Conservation (phyloP, 371 early-diverging fungal species). For the Saksenaea oblongispora region DNA sequence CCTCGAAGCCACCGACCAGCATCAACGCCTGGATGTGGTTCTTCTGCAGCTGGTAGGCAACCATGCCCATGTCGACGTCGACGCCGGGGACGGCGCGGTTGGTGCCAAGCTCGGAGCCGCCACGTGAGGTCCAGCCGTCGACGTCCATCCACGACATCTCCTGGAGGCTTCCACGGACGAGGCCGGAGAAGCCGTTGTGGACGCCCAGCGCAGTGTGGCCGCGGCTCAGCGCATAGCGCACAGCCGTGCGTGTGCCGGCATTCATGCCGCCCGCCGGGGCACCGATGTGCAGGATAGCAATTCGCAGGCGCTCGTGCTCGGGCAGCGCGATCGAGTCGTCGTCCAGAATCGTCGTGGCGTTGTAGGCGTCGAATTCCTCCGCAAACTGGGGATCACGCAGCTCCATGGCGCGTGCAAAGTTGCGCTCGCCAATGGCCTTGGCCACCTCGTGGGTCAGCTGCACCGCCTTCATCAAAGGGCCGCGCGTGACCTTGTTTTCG, state of each 20-base stretch:
- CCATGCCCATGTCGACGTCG: constrained; percentile 74
- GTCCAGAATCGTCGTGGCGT: constrained; percentile 50
- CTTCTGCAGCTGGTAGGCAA: constrained; percentile 93
- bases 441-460: constrained; percentile 89
- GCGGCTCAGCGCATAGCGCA: constrained; percentile 83
- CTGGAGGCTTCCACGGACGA: constrained; percentile 77
- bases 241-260: constrained; percentile 90
- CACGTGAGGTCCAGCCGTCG: constrained; percentile 87
- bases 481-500: constrained; percentile 83
- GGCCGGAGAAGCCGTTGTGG: constrained; percentile 95
- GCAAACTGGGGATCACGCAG: constrained; percentile 91
- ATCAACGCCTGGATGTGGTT: constrained; percentile 86
- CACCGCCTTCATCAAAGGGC: constrained; percentile 92
- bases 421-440: constrained; percentile 77
- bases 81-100: constrained; percentile 86
- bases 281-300: constrained; percentile 95
- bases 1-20: constrained; percentile 97
- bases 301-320: constrained; percentile 63
- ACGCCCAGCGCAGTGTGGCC: constrained; percentile 88
- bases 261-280: constrained; percentile 99
- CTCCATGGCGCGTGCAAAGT: constrained; percentile 90
- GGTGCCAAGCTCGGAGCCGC: constrained; percentile 96
- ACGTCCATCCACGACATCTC: constrained; percentile 87
- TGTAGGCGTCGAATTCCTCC: constrained; percentile 67
- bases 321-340: constrained; percentile 34